These are phyloP conservation scores for Picochlorum sp. DNA, from an alignment of 139 green algal species.

Conservation along the genomic window DNA sequence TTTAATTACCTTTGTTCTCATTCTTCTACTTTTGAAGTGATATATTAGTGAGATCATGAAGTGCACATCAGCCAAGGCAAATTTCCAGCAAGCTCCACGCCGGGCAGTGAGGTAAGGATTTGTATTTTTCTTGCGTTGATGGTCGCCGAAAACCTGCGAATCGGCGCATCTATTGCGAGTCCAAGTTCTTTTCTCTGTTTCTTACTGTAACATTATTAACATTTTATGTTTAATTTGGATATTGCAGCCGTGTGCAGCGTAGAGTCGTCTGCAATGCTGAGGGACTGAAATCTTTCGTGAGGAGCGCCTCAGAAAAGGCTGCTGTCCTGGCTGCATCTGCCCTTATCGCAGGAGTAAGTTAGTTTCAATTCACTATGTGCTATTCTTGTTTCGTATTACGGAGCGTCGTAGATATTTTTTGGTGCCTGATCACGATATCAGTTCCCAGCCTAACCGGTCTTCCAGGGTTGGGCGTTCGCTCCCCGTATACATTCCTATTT, in stretches of 20 bases:
- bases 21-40: neutral
- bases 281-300: conserved; percentile 13
- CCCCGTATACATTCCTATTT: neutral
- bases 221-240: too few relatives aligned
- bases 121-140: too few relatives aligned
- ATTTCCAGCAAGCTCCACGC: conserved; percentile 6
- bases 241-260: conserved; percentile 9
- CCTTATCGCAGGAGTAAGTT: conserved; percentile 65
- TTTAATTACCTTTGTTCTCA: neutral
- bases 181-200: too few relatives aligned
- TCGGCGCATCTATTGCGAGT: too few relatives aligned
- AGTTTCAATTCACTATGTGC: neutral
- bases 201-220: too few relatives aligned
- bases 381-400: neutral
- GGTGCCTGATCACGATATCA: neutral
- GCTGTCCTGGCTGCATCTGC: conserved; percentile 44
- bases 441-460: neutral
- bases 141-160: too few relatives aligned
- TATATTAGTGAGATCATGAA: conserved; percentile 1
- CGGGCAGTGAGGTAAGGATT: neutral
- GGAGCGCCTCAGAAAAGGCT: conserved; percentile 16
- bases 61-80: conserved; percentile 2
- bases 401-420: too few relatives aligned
- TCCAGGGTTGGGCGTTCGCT: neutral
- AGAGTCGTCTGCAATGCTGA: conserved; percentile 23